A percentile compares a stretch with the other conserved stretches of the same genome.
Conservation (phyloP, 1,284 basidiomycete species). For the Melampsora larici-populina region DNA sequence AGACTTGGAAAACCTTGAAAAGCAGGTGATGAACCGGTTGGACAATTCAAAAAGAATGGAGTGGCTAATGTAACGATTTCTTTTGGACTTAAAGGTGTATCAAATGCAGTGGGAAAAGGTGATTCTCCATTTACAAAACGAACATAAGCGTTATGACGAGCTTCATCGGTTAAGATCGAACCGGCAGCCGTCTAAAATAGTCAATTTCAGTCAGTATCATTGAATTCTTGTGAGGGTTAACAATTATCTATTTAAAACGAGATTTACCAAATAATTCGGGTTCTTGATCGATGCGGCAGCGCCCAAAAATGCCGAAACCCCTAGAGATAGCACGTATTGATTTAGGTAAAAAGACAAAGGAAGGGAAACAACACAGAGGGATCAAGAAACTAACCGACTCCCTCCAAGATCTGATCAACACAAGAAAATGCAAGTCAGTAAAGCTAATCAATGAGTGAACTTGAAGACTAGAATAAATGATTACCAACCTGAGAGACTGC, state of each 20-base stretch:
- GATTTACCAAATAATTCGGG: neutral
- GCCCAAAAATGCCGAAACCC: conserved; percentile 50
- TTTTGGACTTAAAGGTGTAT: conserved; percentile 26
- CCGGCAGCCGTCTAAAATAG: conserved; percentile 53
- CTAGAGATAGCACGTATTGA: neutral
- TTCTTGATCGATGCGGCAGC: conserved; percentile 46
- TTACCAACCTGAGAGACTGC: conserved; percentile 59
- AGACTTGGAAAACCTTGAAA: conserved; percentile 27
- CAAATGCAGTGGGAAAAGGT: conserved; percentile 30
- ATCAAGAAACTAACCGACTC: conserved; percentile 44
- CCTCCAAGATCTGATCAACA: conserved; percentile 47
- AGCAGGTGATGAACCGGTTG: conserved; percentile 29
- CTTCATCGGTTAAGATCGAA: conserved; percentile 54
- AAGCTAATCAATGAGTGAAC: too few relatives aligned
- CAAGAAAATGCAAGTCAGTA: too few relatives aligned
- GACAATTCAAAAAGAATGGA: conserved; percentile 31
- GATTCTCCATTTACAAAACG: conserved; percentile 37
- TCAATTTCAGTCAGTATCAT: neutral
- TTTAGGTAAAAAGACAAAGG: neutral
- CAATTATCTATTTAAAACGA: neutral
- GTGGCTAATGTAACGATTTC: conserved; percentile 24
- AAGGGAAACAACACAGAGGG: neutral
- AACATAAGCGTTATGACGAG: conserved; percentile 43
- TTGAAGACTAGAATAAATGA: too few relatives aligned
- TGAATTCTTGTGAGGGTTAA: too few relatives aligned